Conservation (phyloP, 495 filamentous ascomycete species). For the Penicillium lividum region DNA sequence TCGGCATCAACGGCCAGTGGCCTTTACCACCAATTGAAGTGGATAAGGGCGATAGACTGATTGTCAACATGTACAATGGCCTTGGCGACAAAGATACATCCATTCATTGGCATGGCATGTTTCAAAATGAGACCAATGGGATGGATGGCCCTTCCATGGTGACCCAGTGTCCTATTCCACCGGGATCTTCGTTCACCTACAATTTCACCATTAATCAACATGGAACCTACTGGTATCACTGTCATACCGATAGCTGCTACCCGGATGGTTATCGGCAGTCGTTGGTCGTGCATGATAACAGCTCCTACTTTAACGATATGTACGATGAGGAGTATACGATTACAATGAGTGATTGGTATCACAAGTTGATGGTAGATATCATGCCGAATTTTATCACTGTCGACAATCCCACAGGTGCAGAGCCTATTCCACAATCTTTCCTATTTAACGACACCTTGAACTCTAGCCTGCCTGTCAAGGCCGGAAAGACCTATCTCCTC, state of each 20-base stretch:
- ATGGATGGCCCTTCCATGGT: conserved; percentile 78
- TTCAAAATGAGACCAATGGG: conserved; percentile 63
- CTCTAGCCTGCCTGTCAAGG: conserved; percentile 57
- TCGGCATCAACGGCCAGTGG: conserved; percentile 84
- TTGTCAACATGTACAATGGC: conserved; percentile 72
- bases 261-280: conserved; percentile 75
- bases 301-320: conserved; percentile 57
- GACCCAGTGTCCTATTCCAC: conserved; percentile 71
- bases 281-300: conserved; percentile 68
- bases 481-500: conserved; percentile 80
- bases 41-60: conserved; percentile 66
- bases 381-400: conserved; percentile 46
- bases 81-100: conserved; percentile 69
- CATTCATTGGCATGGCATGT: conserved; percentile 82
- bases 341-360: conserved; percentile 68
- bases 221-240: conserved; percentile 86
- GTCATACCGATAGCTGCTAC: conserved; percentile 67
- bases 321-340: conserved; percentile 69
- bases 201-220: conserved; percentile 77
- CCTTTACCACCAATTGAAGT: conserved; percentile 69
- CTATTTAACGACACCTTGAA: conserved; percentile 61
- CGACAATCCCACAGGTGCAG: conserved; percentile 54
- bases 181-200: conserved; percentile 69
- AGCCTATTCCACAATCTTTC: conserved; percentile 52
- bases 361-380: conserved; percentile 48